phyloP scores from a whole-genome alignment of 225 moss, liverwort and hornwort genomes.

The Physcomitrium patens region DNA sequence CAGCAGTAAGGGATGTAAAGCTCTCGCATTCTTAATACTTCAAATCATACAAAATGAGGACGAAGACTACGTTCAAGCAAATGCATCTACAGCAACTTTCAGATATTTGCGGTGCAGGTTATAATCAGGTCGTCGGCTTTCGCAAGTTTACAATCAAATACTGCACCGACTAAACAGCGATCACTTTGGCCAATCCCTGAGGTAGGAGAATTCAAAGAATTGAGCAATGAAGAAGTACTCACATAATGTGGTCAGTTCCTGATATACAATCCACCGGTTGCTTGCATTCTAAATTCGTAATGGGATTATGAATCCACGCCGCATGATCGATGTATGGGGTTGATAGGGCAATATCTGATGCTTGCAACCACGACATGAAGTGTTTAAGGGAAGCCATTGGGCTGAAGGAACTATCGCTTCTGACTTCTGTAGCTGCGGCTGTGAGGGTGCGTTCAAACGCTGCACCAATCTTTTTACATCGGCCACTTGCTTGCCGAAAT shows the following conservation, averaged over 20 bases:
- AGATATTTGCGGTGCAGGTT: not conserved
- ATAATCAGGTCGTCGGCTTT: not conserved
- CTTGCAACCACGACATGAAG: not conserved
- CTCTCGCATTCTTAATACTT: not conserved
- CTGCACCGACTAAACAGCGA: too few species aligned
- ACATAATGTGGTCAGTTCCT: too few species aligned
- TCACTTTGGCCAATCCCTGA: too few species aligned
- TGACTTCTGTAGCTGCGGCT: not conserved
- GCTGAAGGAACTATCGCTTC: not conserved
- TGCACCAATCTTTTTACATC: conserved; percentile 12
- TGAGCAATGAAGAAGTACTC: conserved; percentile 3
- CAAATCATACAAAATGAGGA: not conserved
- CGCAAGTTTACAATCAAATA: not conserved
- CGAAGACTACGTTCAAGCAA: not conserved
- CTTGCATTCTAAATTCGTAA: not conserved
- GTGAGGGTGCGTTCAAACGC: conserved; percentile 4
- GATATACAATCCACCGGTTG: not conserved
- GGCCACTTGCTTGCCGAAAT: not conserved
- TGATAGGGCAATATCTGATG: not conserved
- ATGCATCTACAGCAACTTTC: not conserved
- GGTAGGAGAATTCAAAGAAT: too few species aligned
- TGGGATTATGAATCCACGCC: not conserved
- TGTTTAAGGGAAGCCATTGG: conserved; percentile 2
- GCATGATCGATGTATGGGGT: not conserved
- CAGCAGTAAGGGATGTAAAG: not conserved